phyloP scores from a whole-genome alignment of 768 basidiomycete species.

The Termitomyces sp. region DNA sequence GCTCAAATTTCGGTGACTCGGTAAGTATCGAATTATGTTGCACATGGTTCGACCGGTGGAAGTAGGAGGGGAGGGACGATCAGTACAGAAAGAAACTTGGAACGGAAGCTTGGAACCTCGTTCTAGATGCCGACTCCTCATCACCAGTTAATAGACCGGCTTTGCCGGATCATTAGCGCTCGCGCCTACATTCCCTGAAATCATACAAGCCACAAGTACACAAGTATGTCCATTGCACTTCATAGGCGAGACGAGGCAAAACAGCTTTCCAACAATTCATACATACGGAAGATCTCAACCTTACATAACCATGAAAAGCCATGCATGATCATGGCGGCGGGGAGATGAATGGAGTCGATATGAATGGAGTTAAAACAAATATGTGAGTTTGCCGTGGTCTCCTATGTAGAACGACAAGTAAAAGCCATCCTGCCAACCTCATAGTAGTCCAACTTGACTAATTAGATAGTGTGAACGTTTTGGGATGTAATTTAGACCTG shows the following conservation, averaged over 20 bases:
- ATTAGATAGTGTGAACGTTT: too few relatives aligned
- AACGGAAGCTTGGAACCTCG: too few relatives aligned
- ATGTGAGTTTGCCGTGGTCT: not conserved
- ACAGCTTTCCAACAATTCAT: not conserved
- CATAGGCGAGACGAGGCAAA: not conserved
- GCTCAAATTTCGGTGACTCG: not conserved
- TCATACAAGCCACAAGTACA: not conserved
- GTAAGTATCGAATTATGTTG: constrained; percentile 1
- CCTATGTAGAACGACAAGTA: not conserved
- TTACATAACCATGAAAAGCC: not conserved
- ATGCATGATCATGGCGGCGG: constrained; percentile 1
- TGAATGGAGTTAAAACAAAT: not conserved
- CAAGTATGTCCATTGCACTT: not conserved
- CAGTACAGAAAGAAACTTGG: not conserved
- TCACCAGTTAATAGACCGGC: constrained; percentile 1
- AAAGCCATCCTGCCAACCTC: not conserved
- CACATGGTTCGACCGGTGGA: constrained; percentile 4
- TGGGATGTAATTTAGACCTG: too few relatives aligned
- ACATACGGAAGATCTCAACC: not conserved
- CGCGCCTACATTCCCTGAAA: not conserved
- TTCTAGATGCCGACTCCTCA: not conserved
- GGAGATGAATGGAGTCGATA: not conserved
- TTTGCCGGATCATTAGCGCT: not conserved
- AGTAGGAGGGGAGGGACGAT: too few relatives aligned
- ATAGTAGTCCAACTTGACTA: not conserved